phyloP scores from a whole-genome alignment of 2,329 filamentous ascomycete species.

The Aspergillus clavatus region DNA sequence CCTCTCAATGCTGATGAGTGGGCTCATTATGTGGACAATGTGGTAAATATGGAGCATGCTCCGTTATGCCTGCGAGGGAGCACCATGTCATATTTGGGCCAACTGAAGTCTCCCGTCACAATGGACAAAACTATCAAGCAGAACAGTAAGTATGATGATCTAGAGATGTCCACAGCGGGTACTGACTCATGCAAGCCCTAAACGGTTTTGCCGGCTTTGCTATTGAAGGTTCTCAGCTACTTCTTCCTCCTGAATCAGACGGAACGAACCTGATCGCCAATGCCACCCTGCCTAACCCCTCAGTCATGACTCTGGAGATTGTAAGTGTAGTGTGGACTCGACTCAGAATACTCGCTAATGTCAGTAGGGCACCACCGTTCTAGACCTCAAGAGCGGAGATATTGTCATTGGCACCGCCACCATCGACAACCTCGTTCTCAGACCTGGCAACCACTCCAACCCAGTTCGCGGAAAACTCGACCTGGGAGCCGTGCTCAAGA shows the following conservation, averaged over 20 bases:
- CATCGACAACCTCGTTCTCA: conserved; percentile 47
- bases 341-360: background rate
- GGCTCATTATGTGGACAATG: conserved; percentile 29
- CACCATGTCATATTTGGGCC: conserved; percentile 28
- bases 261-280: conserved; percentile 52
- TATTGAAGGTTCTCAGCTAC: conserved; percentile 44
- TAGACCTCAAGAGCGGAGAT: conserved; percentile 47
- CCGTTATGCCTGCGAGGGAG: conserved; percentile 24
- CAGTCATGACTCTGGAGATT: conserved; percentile 51
- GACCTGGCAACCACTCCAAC: conserved; percentile 50
- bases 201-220: conserved; percentile 49
- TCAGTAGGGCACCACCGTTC: conserved; percentile 47
- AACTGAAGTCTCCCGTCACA: conserved; percentile 30
- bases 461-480: conserved; percentile 48
- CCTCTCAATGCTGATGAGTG: conserved; percentile 26
- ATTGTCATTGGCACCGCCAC: conserved; percentile 48
- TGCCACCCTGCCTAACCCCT: conserved; percentile 55
- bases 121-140: conserved; percentile 33
- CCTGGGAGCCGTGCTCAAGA: conserved; percentile 33
- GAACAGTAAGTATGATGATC: conserved; percentile 26
- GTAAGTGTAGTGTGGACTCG: conserved; percentile 11
- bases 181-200: conserved; percentile 40
- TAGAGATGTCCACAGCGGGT: background rate
- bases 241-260: conserved; percentile 39
- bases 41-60: conserved; percentile 25